phyloP scores from a whole-genome alignment of 2,329 filamentous ascomycete genomes.

The Pezicula carpinea region DNA sequence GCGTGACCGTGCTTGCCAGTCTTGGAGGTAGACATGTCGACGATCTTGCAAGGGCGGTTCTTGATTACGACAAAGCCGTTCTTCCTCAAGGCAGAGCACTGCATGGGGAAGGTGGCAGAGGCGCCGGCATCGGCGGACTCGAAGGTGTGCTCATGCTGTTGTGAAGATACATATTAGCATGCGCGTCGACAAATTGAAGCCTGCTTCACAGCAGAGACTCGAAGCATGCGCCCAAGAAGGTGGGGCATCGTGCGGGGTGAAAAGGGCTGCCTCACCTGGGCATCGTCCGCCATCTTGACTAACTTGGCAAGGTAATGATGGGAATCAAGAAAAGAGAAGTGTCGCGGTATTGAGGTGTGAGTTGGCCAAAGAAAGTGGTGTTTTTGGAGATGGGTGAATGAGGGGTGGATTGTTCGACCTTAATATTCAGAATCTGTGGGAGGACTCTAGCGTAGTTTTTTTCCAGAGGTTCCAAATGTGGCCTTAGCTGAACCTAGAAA shows the following conservation, averaged over 20 bases:
- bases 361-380: conserved; percentile 20
- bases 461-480: not conserved
- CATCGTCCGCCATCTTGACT: conserved; percentile 61
- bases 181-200: no score
- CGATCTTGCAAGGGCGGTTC: conserved; percentile 98
- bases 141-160: conserved; percentile 58
- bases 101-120: conserved; percentile 91
- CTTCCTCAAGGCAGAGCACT: conserved; percentile 99
- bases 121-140: conserved; percentile 95
- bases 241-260: conserved; percentile 25
- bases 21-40: conserved; percentile 99
- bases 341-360: conserved; percentile 10
- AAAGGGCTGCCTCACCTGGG: conserved; percentile 48
- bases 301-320: conserved; percentile 24
- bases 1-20: conserved; percentile 99
- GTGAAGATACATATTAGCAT: not conserved
- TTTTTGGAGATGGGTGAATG: conserved; percentile 17
- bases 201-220: not conserved
- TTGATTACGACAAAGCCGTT: conserved; percentile 99
- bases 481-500: not conserved
- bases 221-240: conserved; percentile 20
- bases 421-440: conserved; percentile 12
- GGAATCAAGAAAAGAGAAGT: conserved; percentile 6
- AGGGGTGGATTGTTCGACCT: conserved; percentile 20
- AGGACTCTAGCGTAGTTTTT: not conserved